These are phyloP conservation scores for Emericellopsis terricola DNA, from an alignment of 495 filamentous ascomycete species.

Conservation along the genomic window DNA sequence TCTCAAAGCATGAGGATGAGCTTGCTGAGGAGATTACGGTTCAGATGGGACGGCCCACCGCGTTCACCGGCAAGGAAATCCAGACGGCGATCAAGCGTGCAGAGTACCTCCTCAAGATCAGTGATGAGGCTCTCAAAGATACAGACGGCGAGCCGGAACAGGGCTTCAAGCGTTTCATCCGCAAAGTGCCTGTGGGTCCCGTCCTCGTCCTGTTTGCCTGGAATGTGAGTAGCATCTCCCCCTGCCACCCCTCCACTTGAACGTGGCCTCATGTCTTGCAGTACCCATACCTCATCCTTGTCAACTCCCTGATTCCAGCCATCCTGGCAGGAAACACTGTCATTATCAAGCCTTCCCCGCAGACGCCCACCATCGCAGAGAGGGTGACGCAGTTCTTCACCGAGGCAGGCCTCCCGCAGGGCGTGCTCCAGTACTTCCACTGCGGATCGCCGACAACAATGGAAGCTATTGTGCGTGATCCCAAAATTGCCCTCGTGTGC, in stretches of 20 bases:
- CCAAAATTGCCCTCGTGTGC: conserved; percentile 57
- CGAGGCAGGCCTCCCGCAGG: conserved; percentile 59
- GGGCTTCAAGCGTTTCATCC: conserved; percentile 78
- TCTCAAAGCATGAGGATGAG: conserved; percentile 54
- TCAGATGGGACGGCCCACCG: conserved; percentile 88
- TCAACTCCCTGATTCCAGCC: conserved; percentile 81
- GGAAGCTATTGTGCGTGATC: conserved; percentile 53
- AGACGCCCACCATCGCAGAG: conserved; percentile 81
- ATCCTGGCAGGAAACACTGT: conserved; percentile 75
- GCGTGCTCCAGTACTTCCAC: conserved; percentile 81
- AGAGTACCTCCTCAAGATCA: conserved; percentile 67
- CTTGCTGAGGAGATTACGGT: conserved; percentile 71
- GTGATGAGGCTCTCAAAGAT: conserved; percentile 49
- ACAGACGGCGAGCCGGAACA: conserved; percentile 64
- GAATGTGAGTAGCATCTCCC: conserved; percentile 46
- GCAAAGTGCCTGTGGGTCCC: conserved; percentile 68
- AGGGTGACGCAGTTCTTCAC: conserved; percentile 56
- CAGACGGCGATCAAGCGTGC: conserved; percentile 63
- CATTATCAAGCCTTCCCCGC: conserved; percentile 83
- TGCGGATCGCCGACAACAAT: conserved; percentile 54
- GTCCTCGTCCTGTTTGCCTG: conserved; percentile 82
- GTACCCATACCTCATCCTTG: conserved; percentile 85
- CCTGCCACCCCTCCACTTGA: not conserved
- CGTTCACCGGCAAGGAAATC: conserved; percentile 67
- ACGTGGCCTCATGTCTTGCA: conserved; percentile 13